Conservation (phyloP, 192 early-diverging fungal genomes). For the Coemansia sp. region DNA sequence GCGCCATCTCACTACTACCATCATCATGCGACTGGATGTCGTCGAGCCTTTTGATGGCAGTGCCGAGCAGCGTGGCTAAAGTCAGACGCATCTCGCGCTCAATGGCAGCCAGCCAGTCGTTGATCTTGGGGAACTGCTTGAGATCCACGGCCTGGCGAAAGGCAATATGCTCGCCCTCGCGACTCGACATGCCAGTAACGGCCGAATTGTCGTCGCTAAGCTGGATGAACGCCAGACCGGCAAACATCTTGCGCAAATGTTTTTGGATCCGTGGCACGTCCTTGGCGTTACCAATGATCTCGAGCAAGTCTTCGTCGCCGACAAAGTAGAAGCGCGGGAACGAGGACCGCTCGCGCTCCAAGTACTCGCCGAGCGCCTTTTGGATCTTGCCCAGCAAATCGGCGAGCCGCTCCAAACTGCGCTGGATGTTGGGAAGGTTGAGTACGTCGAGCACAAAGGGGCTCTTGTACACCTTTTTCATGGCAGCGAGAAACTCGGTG, state of each 20-base stretch:
- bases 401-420: slow-evolving; percentile 91
- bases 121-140: slow-evolving; percentile 87
- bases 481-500: slow-evolving; percentile 95
- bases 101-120: slow-evolving; percentile 94
- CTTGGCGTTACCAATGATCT: slow-evolving; percentile 99
- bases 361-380: slow-evolving; percentile 97
- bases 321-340: slow-evolving; percentile 99
- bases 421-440: slow-evolving; percentile 91
- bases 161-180: slow-evolving; percentile 88
- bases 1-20: background rate
- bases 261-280: slow-evolving; percentile 96
- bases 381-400: slow-evolving; percentile 96
- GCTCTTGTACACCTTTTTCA: slow-evolving; percentile 99
- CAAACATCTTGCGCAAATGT: slow-evolving; percentile 99
- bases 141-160: slow-evolving; percentile 82
- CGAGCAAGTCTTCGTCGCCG: slow-evolving; percentile 99
- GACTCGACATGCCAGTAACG: slow-evolving; percentile 86
- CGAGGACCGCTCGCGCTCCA: slow-evolving; percentile 94
- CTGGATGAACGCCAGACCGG: slow-evolving; percentile 86
- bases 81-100: slow-evolving; percentile 95
- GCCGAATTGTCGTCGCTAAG: slow-evolving; percentile 75
- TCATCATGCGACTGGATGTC: slow-evolving; percentile 1
- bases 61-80: slow-evolving; percentile 75
- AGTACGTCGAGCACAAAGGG: slow-evolving; percentile 97
- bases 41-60: slow-evolving; percentile 72